A percentile compares a stretch with the other conserved stretches of the same genome.
Conservation (phyloP, 1,139 yeast species). For the Fermentozyma sake region DNA sequence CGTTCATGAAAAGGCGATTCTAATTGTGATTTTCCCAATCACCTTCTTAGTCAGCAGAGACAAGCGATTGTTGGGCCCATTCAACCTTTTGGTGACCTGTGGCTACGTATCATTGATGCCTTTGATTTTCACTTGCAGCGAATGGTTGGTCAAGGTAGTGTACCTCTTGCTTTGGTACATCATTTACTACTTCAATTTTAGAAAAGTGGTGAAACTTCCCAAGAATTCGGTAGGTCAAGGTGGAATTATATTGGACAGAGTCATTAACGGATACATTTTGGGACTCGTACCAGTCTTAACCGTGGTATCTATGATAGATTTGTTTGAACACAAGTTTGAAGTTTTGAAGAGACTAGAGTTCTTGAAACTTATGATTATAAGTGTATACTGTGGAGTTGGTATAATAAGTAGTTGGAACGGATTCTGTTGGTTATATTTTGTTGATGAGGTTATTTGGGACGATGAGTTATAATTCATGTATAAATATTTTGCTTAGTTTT, state of each 20-base stretch:
- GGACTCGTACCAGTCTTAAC: conserved; percentile 66
- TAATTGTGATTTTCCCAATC: conserved; percentile 85
- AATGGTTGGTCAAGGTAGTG: conserved; percentile 70
- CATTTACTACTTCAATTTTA: conserved; percentile 66
- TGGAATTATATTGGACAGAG: conserved; percentile 63
- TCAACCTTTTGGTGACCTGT: conserved; percentile 62
- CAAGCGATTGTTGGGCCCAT: conserved; percentile 65
- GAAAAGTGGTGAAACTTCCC: conserved; percentile 59
- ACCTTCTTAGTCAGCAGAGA: conserved; percentile 73
- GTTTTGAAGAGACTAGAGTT: conserved; percentile 59
- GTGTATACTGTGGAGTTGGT: conserved; percentile 85
- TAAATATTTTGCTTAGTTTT: conserved; percentile 2
- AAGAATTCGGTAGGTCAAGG: conserved; percentile 37
- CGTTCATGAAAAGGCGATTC: conserved; percentile 94
- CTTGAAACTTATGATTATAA: conserved; percentile 72
- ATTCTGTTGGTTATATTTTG: conserved; percentile 80
- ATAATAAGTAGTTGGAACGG: conserved; percentile 86
- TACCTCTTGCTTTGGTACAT: conserved; percentile 86
- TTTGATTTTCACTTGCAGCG: conserved; percentile 73
- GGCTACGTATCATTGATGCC: conserved; percentile 92
- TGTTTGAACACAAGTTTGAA: conserved; percentile 49
- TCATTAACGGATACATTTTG: conserved; percentile 61
- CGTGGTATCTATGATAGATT: conserved; percentile 49
- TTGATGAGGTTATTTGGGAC: conserved; percentile 64
- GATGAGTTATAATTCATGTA: conserved; percentile 8